Conservation (phyloP, 306 rosid species). For the Gastrolobium villosum region DNA sequence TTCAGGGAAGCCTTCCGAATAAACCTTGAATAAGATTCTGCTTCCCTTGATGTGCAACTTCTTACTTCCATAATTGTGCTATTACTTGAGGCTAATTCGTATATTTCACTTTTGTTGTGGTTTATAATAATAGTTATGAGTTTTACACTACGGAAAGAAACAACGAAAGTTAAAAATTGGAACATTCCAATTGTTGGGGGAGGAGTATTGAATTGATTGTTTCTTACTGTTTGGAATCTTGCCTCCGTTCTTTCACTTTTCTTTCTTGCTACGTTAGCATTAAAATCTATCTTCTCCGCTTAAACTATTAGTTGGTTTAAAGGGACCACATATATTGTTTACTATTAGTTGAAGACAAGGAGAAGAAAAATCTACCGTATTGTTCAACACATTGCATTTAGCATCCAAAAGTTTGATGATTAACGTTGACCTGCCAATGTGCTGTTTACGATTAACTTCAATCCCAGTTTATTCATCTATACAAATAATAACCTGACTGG, state of each 20-base stretch:
- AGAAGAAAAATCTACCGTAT: slow-evolving; percentile 1
- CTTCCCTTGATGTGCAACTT: background rate
- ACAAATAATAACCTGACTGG: background rate
- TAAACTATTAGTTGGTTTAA: slow-evolving; percentile 8
- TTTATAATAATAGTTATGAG: slow-evolving; percentile 11
- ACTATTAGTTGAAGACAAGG: background rate
- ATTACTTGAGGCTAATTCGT: background rate
- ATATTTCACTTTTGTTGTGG: background rate
- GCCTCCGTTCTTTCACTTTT: slow-evolving; percentile 1
- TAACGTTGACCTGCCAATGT: slow-evolving; percentile 6
- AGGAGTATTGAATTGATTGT: slow-evolving; percentile 11
- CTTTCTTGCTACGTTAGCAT: slow-evolving; percentile 2
- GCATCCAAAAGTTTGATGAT: slow-evolving; percentile 24
- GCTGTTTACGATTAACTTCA: slow-evolving; percentile 37
- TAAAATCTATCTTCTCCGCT: slow-evolving; percentile 1
- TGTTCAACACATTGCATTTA: slow-evolving; percentile 11
- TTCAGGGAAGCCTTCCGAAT: slow-evolving; percentile 17
- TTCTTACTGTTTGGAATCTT: background rate
- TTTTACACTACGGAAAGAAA: slow-evolving; percentile 10
- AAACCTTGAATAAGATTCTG: slow-evolving; percentile 11
- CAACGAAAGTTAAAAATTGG: background rate
- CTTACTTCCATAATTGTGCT: slow-evolving; percentile 9
- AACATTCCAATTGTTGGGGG: slow-evolving; percentile 19
- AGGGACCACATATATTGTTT: background rate
- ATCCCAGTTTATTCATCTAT: slow-evolving; percentile 23